Evolutionary conservation across 164 flowering plant genomes (phyloP).

Genomic region (Stephania cephalantha): DNA sequence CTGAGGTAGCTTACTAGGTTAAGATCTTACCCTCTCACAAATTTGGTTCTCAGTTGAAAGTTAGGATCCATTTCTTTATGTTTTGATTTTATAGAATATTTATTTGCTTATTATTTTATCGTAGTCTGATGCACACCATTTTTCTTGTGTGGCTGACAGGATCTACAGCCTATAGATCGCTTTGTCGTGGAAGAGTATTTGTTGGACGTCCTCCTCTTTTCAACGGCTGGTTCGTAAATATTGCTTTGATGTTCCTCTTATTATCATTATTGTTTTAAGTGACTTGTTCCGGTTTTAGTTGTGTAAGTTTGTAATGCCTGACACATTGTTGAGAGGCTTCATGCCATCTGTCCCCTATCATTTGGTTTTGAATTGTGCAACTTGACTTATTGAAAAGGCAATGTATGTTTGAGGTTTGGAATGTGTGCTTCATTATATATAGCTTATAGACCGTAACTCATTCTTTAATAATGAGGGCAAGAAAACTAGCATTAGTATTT

Average conservation of each 20-base stretch:
- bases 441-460: too few species aligned
- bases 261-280: not conserved
- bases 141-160: conserved; percentile 42
- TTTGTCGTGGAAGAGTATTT: conserved; percentile 87
- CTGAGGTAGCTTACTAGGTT: conserved; percentile 48
- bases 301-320: too few species aligned
- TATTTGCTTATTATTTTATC: not conserved
- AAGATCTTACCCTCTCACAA: conserved; percentile 1
- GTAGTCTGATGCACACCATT: not conserved
- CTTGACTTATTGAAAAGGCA: too few species aligned
- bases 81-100: not conserved
- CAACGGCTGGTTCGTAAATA: conserved; percentile 84
- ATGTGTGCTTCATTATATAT: too few species aligned
- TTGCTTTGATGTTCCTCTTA: not conserved
- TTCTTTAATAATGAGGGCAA: too few species aligned
- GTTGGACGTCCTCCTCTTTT: conserved; percentile 85
- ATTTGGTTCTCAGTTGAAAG: not conserved
- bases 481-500: too few species aligned
- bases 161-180: conserved; percentile 88
- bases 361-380: too few species aligned
- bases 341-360: too few species aligned
- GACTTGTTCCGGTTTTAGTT: not conserved
- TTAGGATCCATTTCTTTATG: not conserved
- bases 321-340: too few species aligned
- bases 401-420: too few species aligned